Evolutionary conservation across 2,329 filamentous ascomycete genomes (phyloP), one percentile per base, ranked within the genome.

Genomic region (Boeremia lycopersici): DNA sequence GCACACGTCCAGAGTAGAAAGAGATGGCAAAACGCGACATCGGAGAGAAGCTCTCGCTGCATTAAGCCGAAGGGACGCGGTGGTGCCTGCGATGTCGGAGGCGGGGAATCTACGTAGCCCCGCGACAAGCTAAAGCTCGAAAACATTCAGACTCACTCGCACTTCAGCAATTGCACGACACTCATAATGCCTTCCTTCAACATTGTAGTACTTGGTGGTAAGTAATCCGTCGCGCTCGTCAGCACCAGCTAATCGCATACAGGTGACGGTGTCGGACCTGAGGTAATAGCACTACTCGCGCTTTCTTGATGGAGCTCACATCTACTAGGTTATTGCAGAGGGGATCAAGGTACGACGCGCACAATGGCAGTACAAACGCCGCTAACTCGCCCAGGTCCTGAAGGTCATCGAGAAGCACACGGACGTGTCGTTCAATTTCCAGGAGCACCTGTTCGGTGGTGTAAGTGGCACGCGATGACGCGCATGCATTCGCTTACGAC

Each of bases 391-490:
- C 7, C 15, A 96, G 90, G 80, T 95, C 63, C 84, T 98, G 72
- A 89, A 88, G 73, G 83, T 89, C 4, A 81, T 98, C 55, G 89
- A 96, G 79, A 84, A 87, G 67, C 87, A 86, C 72, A 83, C 87
- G 52, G 84, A 87, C 63, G 83, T 89, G 74, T 88, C 88, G 69
- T 96, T 98, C 81, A 91, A 95, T 74, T 89, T 97, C 68, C 85
- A 96, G 73, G 86, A 96, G 52, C 91, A 97, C 74, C 83, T 96
- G 53, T 85, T 99, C 54, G 93, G 95, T 70, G 93, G 95, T 70
- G 93, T 96, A 85, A 81, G 90, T 85, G 36, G 25, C 31, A 45
- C 26, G 13, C 30, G n/a, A 47, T 44, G 39, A 47, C 41, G 42
- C 30, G n/a, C 23, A 11, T 23, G 13, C n/a, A 19, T 10, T 12